These are phyloP conservation scores for Eruca vesicaria DNA, from an alignment of 441 rosid species.

Conservation along the genomic window DNA sequence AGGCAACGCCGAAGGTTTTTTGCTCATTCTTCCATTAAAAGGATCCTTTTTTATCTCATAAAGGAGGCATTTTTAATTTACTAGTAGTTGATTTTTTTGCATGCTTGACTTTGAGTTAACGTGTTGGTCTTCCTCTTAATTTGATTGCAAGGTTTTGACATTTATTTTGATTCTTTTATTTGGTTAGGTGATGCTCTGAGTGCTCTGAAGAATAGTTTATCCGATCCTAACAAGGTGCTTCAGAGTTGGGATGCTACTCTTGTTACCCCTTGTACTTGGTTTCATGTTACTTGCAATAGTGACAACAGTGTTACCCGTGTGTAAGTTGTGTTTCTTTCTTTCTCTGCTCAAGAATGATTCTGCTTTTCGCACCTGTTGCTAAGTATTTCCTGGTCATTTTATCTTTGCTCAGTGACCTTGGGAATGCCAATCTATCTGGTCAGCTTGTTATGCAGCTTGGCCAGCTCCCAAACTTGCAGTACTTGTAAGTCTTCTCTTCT, in stretches of 20 bases:
- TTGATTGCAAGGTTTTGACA: not conserved
- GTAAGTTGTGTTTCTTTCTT: conserved; percentile 44
- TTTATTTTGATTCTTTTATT: not conserved
- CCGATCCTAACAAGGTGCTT: conserved; percentile 69
- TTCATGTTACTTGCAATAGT: conserved; percentile 67
- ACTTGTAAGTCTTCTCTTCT: conserved; percentile 65
- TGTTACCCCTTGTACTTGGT: conserved; percentile 80
- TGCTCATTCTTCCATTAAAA: not conserved
- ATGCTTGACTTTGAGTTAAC: not conserved
- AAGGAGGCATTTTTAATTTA: not conserved
- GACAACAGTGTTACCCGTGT: conserved; percentile 75
- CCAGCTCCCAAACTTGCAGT: conserved; percentile 68
- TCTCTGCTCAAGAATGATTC: not conserved
- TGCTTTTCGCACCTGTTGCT: not conserved
- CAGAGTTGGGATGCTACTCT: conserved; percentile 78
- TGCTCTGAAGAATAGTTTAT: conserved; percentile 45
- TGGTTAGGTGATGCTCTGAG: conserved; percentile 66
- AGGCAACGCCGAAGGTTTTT: conserved; percentile 58
- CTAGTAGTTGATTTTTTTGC: not conserved
- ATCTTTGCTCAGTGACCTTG: conserved; percentile 68
- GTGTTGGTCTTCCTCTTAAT: not conserved
- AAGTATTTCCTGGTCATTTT: not conserved
- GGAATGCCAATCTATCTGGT: conserved; percentile 88
- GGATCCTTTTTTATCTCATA: not conserved
- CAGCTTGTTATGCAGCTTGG: conserved; percentile 83